Percentiles rank a stretch among this genome's conserved stretches.
These are phyloP conservation scores for Trichoderma sp. DNA, from an alignment of 2,329 filamentous ascomycete genomes.

Conservation along the genomic window DNA sequence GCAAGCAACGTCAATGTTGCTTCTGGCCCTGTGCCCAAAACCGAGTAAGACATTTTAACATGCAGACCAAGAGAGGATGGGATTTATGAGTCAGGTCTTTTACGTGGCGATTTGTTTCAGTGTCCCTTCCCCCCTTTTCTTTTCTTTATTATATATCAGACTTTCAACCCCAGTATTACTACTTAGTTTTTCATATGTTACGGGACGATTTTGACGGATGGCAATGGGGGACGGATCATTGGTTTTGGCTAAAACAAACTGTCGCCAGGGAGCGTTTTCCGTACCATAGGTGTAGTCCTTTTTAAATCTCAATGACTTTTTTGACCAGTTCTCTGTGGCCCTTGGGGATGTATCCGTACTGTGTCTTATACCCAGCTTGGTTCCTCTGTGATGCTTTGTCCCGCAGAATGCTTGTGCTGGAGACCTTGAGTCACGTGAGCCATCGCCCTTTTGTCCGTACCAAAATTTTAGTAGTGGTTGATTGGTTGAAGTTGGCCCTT, in stretches of 20 bases:
- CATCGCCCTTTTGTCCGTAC: background rate
- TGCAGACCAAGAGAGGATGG: slow-evolving; percentile 10
- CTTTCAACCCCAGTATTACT: slow-evolving; percentile 9
- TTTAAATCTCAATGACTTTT: background rate
- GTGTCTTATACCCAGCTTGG: no score
- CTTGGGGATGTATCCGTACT: background rate
- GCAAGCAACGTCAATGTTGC: slow-evolving; percentile 47
- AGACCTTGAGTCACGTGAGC: background rate
- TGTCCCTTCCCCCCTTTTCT: background rate
- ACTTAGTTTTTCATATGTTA: slow-evolving; percentile 24
- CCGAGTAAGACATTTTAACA: slow-evolving; percentile 36
- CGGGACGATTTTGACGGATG: slow-evolving; percentile 23
- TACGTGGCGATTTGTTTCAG: slow-evolving; percentile 22
- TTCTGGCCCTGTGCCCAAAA: slow-evolving; percentile 42
- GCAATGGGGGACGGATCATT: slow-evolving; percentile 11
- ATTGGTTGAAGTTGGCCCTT: background rate
- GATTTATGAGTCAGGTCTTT: slow-evolving; percentile 28
- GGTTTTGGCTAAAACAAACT: slow-evolving; percentile 31
- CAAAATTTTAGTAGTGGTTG: background rate
- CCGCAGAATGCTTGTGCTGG: background rate
- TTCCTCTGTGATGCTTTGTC: background rate
- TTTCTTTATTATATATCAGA: slow-evolving; percentile 13
- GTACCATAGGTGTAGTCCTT: slow-evolving; percentile 18
- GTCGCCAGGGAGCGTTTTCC: slow-evolving; percentile 30
- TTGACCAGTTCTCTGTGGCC: background rate